phyloP scores from a whole-genome alignment of 192 early-diverging fungal species.

The Thamnidium elegans region DNA sequence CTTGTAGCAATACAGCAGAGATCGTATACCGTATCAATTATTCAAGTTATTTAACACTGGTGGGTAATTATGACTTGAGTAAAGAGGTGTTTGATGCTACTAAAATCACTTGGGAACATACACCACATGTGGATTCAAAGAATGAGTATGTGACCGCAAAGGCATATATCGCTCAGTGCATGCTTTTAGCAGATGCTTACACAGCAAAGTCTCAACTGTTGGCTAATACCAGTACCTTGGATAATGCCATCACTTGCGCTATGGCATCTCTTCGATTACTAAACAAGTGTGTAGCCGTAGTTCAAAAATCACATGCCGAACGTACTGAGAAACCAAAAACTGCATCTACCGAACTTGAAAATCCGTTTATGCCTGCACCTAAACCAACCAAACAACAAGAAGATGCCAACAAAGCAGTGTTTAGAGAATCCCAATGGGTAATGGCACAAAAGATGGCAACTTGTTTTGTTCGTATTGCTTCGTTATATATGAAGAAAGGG shows the following conservation, averaged over 20 bases:
- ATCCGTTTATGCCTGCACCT: background rate
- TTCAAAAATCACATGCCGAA: background rate
- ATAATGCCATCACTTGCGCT: background rate
- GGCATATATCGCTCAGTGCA: background rate
- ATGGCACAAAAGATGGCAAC: slow-evolving; percentile 45
- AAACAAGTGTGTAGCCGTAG: background rate
- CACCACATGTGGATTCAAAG: background rate
- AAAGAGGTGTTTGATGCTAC: slow-evolving; percentile 12
- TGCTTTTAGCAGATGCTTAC: slow-evolving; percentile 13
- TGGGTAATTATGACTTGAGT: slow-evolving; percentile 56
- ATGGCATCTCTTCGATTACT: background rate
- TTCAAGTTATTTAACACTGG: slow-evolving; percentile 50
- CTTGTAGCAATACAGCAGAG: slow-evolving; percentile 24
- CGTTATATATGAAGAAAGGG: slow-evolving; percentile 53
- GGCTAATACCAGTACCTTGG: background rate
- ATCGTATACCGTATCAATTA: slow-evolving; percentile 53
- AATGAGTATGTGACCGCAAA: background rate
- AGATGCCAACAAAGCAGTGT: slow-evolving; percentile 22
- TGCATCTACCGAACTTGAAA: background rate
- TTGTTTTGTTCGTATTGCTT: slow-evolving; percentile 47
- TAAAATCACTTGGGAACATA: background rate
- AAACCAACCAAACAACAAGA: background rate
- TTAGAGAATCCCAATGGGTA: slow-evolving; percentile 33
- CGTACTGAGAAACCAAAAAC: background rate
- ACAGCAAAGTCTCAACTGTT: background rate